These are phyloP conservation scores for Xylaria sp. DNA, from an alignment of 2,329 filamentous ascomycete genomes.

Conservation along the genomic window DNA sequence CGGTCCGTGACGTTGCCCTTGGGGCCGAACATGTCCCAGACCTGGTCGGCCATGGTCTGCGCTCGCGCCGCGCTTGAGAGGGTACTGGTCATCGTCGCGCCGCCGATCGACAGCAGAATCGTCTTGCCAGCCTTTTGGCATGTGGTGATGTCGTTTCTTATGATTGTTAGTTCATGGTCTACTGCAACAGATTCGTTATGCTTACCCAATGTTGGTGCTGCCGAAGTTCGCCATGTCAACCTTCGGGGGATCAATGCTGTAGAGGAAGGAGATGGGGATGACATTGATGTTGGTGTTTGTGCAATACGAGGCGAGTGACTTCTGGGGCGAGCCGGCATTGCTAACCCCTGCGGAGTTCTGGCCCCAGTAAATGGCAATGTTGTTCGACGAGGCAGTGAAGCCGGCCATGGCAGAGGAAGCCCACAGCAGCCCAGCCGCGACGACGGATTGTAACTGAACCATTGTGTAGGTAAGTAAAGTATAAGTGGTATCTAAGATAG, in stretches of 20 bases:
- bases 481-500: not conserved
- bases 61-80: constrained; percentile 50
- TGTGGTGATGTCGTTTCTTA: constrained; percentile 46
- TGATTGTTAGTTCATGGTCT: too few relatives aligned
- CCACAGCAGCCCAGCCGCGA: constrained; percentile 9
- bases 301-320: constrained; percentile 60
- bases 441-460: not conserved
- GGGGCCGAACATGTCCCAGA: constrained; percentile 73
- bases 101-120: constrained; percentile 70
- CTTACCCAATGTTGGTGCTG: constrained; percentile 43
- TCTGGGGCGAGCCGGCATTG: constrained; percentile 44
- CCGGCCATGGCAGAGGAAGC: constrained; percentile 36
- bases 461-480: constrained; percentile 3
- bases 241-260: constrained; percentile 53
- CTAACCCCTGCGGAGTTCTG: constrained; percentile 61
- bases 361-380: constrained; percentile 46
- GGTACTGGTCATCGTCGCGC: constrained; percentile 66
- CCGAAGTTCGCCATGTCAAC: constrained; percentile 69
- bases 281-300: constrained; percentile 52
- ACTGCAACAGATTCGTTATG: not conserved
- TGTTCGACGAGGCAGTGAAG: constrained; percentile 49
- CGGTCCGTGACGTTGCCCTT: constrained; percentile 47
- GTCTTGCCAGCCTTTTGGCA: constrained; percentile 70
- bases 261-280: constrained; percentile 65
- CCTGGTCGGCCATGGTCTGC: constrained; percentile 54